Percentiles rank a stretch among this genome's conserved stretches.
phyloP scores from a whole-genome alignment of 1,139 yeast genomes.

The Hansenula sp. region DNA sequence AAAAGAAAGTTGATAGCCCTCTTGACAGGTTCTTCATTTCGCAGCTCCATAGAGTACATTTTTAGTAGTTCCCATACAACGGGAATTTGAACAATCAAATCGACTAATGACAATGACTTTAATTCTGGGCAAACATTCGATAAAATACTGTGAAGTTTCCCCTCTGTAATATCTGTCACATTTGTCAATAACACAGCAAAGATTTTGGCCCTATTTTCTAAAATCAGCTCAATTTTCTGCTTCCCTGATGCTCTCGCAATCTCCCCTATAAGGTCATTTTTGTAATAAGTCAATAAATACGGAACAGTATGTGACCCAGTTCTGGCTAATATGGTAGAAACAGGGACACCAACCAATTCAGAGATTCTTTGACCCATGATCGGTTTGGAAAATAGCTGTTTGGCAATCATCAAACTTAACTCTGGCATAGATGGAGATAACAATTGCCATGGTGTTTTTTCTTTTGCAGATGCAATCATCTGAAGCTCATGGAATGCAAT shows the following conservation, averaged over 20 bases:
- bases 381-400: conserved; percentile 44
- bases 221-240: conserved; percentile 10
- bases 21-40: conserved; percentile 24
- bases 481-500: conserved; percentile 58
- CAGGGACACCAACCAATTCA: conserved; percentile 59
- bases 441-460: conserved; percentile 45
- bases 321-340: conserved; percentile 57
- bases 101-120: conserved; percentile 31
- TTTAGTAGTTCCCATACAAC: conserved; percentile 27
- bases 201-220: conserved; percentile 35
- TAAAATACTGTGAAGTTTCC: conserved; percentile 50
- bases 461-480: conserved; percentile 37
- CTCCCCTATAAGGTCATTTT: conserved; percentile 58
- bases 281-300: conserved; percentile 59
- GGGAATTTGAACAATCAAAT: conserved; percentile 31
- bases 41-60: conserved; percentile 17
- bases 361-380: conserved; percentile 58
- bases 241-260: conserved; percentile 36
- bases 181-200: conserved; percentile 41
- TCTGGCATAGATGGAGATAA: conserved; percentile 77
- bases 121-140: conserved; percentile 48
- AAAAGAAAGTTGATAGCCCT: conserved; percentile 26
- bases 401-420: conserved; percentile 63
- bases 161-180: conserved; percentile 37
- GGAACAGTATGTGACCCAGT: conserved; percentile 80